Conservation (phyloP, 2,329 filamentous ascomycete species). For the Aspergillus sp. region DNA sequence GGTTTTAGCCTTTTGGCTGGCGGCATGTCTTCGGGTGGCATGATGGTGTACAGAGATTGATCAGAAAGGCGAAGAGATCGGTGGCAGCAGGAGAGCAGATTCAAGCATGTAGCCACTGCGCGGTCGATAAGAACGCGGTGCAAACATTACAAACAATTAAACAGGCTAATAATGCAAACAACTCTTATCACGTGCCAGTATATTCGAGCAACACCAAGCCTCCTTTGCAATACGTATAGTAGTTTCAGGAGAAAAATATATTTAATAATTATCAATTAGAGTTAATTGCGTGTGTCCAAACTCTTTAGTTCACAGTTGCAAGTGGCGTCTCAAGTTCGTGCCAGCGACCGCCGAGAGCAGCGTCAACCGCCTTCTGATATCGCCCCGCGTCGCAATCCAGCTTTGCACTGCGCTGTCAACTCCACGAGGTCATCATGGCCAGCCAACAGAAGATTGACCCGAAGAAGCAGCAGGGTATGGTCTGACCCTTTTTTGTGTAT, state of each 20-base stretch:
- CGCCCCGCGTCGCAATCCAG: constrained; percentile 24
- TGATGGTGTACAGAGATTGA: constrained; percentile 7
- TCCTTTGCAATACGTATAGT: no score
- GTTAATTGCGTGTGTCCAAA: no score
- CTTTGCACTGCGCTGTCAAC: constrained; percentile 15
- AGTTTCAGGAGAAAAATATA: no score
- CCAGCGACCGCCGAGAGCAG: neutral
- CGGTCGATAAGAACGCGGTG: constrained; percentile 1
- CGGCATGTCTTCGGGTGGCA: constrained; percentile 28
- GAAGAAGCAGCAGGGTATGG: constrained; percentile 40
- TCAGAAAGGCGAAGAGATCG: no score
- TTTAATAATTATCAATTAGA: no score
- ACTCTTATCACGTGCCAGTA: constrained; percentile 4
- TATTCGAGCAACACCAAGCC: no score
- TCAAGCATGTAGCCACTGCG: no score
- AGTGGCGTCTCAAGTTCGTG: no score
- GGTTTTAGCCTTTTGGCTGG: constrained; percentile 32
- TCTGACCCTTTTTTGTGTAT: neutral
- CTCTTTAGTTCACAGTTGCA: no score
- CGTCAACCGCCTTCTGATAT: constrained; percentile 9
- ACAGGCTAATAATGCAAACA: no score
- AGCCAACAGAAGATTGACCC: constrained; percentile 31
- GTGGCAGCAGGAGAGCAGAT: no score
- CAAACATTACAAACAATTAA: constrained; percentile 28
- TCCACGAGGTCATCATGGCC: constrained; percentile 23